These are phyloP conservation scores for Ustilago curta DNA, from an alignment of 1,284 basidiomycete genomes.

Conservation along the genomic window DNA sequence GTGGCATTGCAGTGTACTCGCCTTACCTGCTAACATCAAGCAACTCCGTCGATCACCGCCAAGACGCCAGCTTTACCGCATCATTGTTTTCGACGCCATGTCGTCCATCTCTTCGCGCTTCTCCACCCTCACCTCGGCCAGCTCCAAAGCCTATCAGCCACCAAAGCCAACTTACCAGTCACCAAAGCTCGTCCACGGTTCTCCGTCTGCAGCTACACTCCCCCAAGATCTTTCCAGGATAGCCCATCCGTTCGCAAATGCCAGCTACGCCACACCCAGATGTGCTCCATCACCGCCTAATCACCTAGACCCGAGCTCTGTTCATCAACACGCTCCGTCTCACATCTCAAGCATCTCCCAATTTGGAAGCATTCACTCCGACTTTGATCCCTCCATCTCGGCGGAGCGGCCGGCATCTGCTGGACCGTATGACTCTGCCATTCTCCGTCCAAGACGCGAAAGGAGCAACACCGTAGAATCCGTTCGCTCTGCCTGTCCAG, in stretches of 20 bases:
- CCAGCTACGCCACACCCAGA: constrained; percentile 1
- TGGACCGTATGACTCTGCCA: too few species aligned
- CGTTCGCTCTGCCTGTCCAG: background rate
- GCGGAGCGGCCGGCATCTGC: too few species aligned
- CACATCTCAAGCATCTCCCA: background rate
- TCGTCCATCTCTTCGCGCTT: constrained; percentile 20
- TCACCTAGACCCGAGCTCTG: background rate
- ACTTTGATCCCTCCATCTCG: background rate
- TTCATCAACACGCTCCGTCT: background rate
- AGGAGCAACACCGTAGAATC: constrained; percentile 22
- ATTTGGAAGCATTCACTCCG: constrained; percentile 4
- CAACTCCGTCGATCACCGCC: background rate
- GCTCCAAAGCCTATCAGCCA: constrained; percentile 13
- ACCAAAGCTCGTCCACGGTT: constrained; percentile 31
- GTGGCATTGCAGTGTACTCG: too few species aligned
- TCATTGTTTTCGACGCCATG: constrained; percentile 6
- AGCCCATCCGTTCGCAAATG: constrained; percentile 13
- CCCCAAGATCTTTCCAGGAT: constrained; percentile 1
- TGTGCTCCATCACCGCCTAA: background rate
- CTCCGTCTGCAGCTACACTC: constrained; percentile 4
- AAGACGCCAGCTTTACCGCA: background rate
- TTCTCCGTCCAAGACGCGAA: background rate
- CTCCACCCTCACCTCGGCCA: constrained; percentile 11
- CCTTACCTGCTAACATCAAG: too few species aligned
- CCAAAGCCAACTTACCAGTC: constrained; percentile 40